Conservation (phyloP, 2,329 filamentous ascomycete species). For the Pyrenochaeta sp. region DNA sequence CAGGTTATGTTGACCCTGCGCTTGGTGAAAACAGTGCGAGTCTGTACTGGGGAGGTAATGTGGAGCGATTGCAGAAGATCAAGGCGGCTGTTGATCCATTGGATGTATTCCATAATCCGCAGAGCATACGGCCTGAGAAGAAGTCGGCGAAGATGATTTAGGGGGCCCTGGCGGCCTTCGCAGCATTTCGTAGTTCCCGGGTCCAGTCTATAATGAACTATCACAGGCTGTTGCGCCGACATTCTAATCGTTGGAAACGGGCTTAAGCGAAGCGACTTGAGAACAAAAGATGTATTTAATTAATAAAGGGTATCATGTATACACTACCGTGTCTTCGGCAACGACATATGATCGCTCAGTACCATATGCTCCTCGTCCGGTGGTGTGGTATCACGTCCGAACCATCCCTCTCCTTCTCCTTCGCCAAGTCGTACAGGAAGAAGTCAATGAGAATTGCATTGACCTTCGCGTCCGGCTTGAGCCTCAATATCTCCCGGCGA, state of each 20-base stretch:
- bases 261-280: not conserved
- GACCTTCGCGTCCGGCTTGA: constrained; percentile 73
- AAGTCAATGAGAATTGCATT: constrained; percentile 98
- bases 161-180: not conserved
- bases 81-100: constrained; percentile 52
- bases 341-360: constrained; percentile 57
- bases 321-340: not conserved
- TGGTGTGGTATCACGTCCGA: constrained; percentile 74
- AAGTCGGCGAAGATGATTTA: constrained; percentile 1
- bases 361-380: constrained; percentile 93
- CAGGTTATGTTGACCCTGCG: constrained; percentile 62
- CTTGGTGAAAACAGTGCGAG: constrained; percentile 54
- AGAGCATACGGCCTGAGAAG: constrained; percentile 41
- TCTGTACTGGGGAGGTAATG: constrained; percentile 57
- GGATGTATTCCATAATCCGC: constrained; percentile 48
- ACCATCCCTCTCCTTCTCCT: constrained; percentile 72
- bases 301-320: not conserved
- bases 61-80: constrained; percentile 46
- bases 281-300: not conserved
- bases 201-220: not conserved
- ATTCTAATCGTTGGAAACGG: not conserved
- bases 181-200: not conserved
- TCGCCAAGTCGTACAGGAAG: constrained; percentile 94
- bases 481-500: constrained; percentile 76
- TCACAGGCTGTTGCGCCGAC: not conserved